These are phyloP conservation scores for Candida pini DNA, from an alignment of 805 yeast species.

Conservation along the genomic window DNA sequence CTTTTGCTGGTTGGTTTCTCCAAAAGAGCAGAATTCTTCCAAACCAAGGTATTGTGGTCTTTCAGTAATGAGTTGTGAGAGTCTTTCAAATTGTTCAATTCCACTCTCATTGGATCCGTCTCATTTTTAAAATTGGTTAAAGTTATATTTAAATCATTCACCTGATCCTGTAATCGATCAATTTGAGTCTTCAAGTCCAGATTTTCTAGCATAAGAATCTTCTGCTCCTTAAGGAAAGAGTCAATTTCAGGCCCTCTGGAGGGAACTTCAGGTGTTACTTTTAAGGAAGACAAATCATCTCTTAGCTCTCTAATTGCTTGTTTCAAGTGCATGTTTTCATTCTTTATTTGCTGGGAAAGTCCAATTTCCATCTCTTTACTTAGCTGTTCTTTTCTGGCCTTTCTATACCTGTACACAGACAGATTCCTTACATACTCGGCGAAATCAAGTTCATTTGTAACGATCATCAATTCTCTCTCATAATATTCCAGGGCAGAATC, in stretches of 20 bases:
- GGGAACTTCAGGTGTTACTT: too few species aligned
- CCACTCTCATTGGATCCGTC: not conserved
- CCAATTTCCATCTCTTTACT: not conserved
- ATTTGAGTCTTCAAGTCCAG: conserved; percentile 1
- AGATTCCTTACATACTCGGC: conserved; percentile 46
- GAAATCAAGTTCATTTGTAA: conserved; percentile 58
- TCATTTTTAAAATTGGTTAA: not conserved
- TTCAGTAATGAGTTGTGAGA: not conserved
- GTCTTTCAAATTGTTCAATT: not conserved
- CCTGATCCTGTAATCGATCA: not conserved
- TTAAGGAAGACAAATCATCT: too few species aligned
- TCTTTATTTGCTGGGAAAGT: conserved; percentile 5
- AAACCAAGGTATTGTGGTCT: not conserved
- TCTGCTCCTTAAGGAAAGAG: not conserved
- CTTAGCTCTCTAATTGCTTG: not conserved
- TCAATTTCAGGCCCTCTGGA: too few species aligned
- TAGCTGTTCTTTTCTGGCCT: conserved; percentile 30
- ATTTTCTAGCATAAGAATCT: conserved; percentile 2
- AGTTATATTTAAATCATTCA: not conserved
- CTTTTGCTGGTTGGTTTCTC: too few species aligned
- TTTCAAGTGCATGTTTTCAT: conserved; percentile 1
- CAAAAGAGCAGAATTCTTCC: too few species aligned
- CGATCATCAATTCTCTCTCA: conserved; percentile 51
- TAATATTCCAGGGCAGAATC: conserved; percentile 34
- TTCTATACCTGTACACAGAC: conserved; percentile 13